Base-by-base conservation (phyloP, 2,329 filamentous ascomycete species). In the Nannizziopsis arthrosporioides region DNA sequence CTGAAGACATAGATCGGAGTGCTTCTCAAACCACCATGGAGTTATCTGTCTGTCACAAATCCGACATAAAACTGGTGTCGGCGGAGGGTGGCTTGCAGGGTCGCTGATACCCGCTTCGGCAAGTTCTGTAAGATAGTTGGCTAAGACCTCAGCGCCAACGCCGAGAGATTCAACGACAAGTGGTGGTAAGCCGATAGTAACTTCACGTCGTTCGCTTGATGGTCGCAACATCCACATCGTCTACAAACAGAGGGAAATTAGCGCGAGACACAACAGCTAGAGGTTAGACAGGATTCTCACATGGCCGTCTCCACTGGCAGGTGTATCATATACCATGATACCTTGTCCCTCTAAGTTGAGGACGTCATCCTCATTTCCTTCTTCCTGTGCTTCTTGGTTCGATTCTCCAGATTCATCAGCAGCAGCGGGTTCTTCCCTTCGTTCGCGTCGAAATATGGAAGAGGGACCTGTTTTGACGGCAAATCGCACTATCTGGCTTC, bases 221-320 rank as follows among this genome's bases (percentile, higher is more conserved):
- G 90, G 92, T 55, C 92, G 85, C 56, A 98, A 80, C 88, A 98
- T 98, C 92, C 92, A 98, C 93, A 98, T 98, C 14, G 87, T 94
- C 86, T 94, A 52, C 51, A 47, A 11, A 14, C 19, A n/a, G 49
- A 65, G 55, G 66, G 55, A 50, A 51, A 42, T 42, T 34, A 36
- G 41, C 52, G 56, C n/a, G n/a, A n/a, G 67, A 50, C 67, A 32
- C n/a, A 34, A 43, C 10, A 15, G 3, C 19, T 31, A 18, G 22
- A 17, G 55, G 57, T 52, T 36, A 31, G 22, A 10, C 14, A 27
- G n/a, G 18, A 14, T 8, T 76, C 85, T 73, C 77, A 93, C 87
- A 73, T 96, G 90, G 60, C 86, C 92, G 63, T 92, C 85, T 48
- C 82, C 84, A 44, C 87, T 88, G 34, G 87, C 85, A 10, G 84